Base-by-base conservation (phyloP, 2,329 filamentous ascomycete species). In the Colletotrichum sansevieriae region DNA sequence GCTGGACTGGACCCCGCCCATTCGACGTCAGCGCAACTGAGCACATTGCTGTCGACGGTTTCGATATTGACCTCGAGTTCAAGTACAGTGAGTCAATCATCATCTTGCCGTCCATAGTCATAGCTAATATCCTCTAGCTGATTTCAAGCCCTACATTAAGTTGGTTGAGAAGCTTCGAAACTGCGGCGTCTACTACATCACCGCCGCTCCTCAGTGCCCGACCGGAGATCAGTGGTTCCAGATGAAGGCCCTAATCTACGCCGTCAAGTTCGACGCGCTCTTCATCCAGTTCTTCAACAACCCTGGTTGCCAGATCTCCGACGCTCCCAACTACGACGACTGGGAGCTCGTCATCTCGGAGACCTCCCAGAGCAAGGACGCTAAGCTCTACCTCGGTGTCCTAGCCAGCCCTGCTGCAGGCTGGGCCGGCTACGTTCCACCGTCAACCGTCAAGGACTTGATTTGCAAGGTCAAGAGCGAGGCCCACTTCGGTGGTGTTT, bases 251-350 rank as follows among this genome's bases (percentile, higher is more conserved):
- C 74, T 83, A 70, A 80, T 85, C 44, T 75, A 79, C 11, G 73
- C 79, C 61, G 76, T 79, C 47, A 74, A 78, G 51, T 82, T 85
- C 70, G 80, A 83, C 29, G 77, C 79, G 13, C 75, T 83, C 46
- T 84, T 82, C 73, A 74, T 85, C 58, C 83, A 85, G 75, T 85
- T 85, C 75, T 85, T 84, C 77, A 84, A 85, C 78, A 84, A 84
- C 73, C 72, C 73, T 0, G 71, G 56, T 20, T 84, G 82, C 72
- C 78, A 78, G 68, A 65, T 70, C 12, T 61, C 75, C 9, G 76
- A 75, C 10, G 73, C 76, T 11, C 71, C 72, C 41, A 85, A 83
- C 70, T 85, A 82, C 73, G 73, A 81, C 58, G 73, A 74, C 13
- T 85, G 83, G 83, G 79, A 75, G 55, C 44, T 56, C 0, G 75